phyloP scores from a whole-genome alignment of 192 early-diverging fungal genomes.

The Coemansia sp. region DNA sequence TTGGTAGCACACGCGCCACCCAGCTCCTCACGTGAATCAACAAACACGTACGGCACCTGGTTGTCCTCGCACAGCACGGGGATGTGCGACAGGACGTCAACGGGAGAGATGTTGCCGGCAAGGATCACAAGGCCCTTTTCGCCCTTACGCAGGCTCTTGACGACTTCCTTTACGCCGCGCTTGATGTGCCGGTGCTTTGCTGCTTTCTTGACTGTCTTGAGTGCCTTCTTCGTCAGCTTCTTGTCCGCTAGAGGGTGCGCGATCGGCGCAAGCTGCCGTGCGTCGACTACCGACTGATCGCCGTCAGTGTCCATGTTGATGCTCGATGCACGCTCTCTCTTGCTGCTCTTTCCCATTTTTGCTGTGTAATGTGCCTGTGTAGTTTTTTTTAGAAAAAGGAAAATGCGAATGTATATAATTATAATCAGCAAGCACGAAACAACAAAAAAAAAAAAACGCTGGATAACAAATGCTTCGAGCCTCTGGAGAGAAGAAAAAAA shows the following conservation, averaged over 20 bases:
- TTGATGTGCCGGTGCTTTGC: slow-evolving; percentile 82
- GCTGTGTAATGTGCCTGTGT: background rate
- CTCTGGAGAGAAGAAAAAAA: background rate
- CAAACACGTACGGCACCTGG: slow-evolving; percentile 91
- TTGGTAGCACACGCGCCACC: slow-evolving; percentile 91
- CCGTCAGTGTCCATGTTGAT: slow-evolving; percentile 28
- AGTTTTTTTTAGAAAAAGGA: background rate
- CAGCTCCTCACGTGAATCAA: slow-evolving; percentile 94
- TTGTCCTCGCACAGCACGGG: slow-evolving; percentile 97
- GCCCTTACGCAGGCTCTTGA: slow-evolving; percentile 94
- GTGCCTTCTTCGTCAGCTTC: slow-evolving; percentile 51
- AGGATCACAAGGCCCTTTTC: slow-evolving; percentile 92
- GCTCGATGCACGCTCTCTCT: slow-evolving; percentile 43
- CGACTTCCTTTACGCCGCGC: slow-evolving; percentile 97
- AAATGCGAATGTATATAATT: background rate
- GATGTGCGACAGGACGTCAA: slow-evolving; percentile 96
- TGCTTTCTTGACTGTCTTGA: slow-evolving; percentile 59
- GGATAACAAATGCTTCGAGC: background rate
- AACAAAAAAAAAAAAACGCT: background rate
- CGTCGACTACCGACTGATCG: slow-evolving; percentile 19
- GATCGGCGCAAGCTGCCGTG: slow-evolving; percentile 36
- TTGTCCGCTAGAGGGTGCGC: slow-evolving; percentile 51
- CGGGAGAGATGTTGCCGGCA: slow-evolving; percentile 94
- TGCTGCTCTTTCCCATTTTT: slow-evolving; percentile 90
- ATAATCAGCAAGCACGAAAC: background rate